A percentile compares a stretch with the other conserved stretches of the same genome.
Evolutionary conservation across 2,329 filamentous ascomycete species (phyloP).

Genomic region (Venturia aucupariae): DNA sequence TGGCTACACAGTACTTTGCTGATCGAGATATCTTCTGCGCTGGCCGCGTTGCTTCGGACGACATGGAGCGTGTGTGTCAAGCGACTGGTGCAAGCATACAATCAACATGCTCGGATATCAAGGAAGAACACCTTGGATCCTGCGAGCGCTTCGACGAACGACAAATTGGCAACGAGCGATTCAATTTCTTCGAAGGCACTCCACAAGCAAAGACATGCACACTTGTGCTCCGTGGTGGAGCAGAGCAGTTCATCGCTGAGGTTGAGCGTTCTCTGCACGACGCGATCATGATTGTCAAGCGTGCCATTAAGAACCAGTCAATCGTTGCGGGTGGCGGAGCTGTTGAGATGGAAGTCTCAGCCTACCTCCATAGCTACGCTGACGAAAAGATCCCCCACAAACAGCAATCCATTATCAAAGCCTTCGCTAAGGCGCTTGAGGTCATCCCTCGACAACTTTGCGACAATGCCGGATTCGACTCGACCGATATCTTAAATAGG

Average conservation of each 20-base stretch:
- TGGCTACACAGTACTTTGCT: constrained; percentile 95
- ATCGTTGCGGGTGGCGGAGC: constrained; percentile 95
- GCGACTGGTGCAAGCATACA: constrained; percentile 87
- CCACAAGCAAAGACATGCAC: constrained; percentile 95
- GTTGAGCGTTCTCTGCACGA: constrained; percentile 97
- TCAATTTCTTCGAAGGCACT: constrained; percentile 98
- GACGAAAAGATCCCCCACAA: constrained; percentile 90
- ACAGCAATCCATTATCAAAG: constrained; percentile 96
- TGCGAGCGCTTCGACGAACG: constrained; percentile 90
- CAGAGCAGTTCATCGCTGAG: constrained; percentile 98
- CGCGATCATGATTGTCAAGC: constrained; percentile 99
- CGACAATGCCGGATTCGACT: constrained; percentile 97
- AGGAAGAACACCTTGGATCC: constrained; percentile 76
- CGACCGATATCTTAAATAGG: constrained; percentile 94
- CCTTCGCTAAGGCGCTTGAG: constrained; percentile 93
- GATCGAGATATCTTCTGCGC: constrained; percentile 98
- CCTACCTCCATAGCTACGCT: constrained; percentile 84
- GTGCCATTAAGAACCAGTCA: constrained; percentile 85
- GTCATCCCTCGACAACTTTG: constrained; percentile 94
- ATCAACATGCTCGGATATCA: constrained; percentile 94
- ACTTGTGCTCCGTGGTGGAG: constrained; percentile 84
- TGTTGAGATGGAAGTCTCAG: constrained; percentile 91
- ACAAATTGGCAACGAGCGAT: constrained; percentile 93
- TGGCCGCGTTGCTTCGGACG: constrained; percentile 80
- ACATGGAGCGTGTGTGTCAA: constrained; percentile 93